Evolutionary conservation across 495 filamentous ascomycete genomes (phyloP).

Genomic region (Aspergillus baeticus): DNA sequence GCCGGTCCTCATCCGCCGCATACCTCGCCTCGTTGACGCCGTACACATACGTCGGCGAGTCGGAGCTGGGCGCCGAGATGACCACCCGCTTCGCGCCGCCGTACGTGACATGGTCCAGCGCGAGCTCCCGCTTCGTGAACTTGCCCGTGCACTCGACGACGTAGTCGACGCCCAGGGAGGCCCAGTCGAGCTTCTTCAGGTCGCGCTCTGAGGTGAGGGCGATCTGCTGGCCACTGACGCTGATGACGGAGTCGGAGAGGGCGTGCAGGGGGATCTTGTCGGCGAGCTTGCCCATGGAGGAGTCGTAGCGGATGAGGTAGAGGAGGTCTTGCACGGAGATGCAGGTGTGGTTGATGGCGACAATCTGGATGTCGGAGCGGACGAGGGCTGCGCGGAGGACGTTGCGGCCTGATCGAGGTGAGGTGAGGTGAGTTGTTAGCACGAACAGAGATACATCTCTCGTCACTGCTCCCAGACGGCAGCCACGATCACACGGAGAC

Average conservation of each 20-base stretch:
- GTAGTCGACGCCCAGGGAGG: slow-evolving; percentile 30
- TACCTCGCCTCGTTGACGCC: slow-evolving; percentile 34
- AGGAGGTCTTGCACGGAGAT: slow-evolving; percentile 32
- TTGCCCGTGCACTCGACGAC: slow-evolving; percentile 38
- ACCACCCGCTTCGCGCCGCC: slow-evolving; percentile 35
- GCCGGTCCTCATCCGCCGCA: slow-evolving; percentile 22
- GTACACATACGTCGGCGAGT: slow-evolving; percentile 35
- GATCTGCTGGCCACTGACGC: slow-evolving; percentile 25
- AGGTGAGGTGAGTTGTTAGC: too few relatives aligned
- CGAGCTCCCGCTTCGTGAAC: slow-evolving; percentile 35
- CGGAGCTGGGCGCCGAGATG: slow-evolving; percentile 36
- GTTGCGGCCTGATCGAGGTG: slow-evolving; percentile 35
- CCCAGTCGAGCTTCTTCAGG: slow-evolving; percentile 35
- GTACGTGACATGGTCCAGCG: slow-evolving; percentile 30
- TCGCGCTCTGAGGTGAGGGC: slow-evolving; percentile 36
- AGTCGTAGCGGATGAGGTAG: slow-evolving; percentile 40
- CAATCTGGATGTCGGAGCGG: slow-evolving; percentile 30
- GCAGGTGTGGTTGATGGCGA: slow-evolving; percentile 40
- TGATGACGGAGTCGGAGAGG: slow-evolving; percentile 28
- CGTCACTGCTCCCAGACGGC: too few relatives aligned
- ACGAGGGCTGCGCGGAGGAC: slow-evolving; percentile 35
- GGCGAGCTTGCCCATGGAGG: slow-evolving; percentile 32
- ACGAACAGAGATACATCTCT: too few relatives aligned
- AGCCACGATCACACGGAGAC: not conserved
- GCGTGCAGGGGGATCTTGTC: slow-evolving; percentile 26